Evolutionary conservation across 75 land plant genomes (phyloP).

Genomic region (Pinus taeda): DNA sequence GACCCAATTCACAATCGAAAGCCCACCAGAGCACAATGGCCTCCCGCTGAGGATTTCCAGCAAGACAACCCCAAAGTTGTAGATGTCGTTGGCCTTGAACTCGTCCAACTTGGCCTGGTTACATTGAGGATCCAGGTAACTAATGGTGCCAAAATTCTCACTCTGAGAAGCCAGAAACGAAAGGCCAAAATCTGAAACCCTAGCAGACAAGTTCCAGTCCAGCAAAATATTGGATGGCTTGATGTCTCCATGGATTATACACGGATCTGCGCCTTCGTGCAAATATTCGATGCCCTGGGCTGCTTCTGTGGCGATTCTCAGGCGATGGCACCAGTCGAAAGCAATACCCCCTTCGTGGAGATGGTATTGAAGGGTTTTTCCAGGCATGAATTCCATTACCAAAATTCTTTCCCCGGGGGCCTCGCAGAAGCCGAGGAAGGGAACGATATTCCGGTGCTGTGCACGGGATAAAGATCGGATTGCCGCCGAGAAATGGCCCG

Average conservation of each 20-base stretch:
- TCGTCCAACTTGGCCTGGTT: constrained; percentile 16
- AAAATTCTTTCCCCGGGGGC: constrained; percentile 51
- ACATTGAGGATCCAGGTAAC: constrained; percentile 25
- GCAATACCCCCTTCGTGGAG: constrained; percentile 30
- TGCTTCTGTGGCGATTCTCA: constrained; percentile 34
- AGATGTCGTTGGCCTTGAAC: constrained; percentile 50
- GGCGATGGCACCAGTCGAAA: constrained; percentile 36
- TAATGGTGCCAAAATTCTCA: constrained; percentile 23
- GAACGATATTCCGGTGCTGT: constrained; percentile 43
- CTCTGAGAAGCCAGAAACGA: constrained; percentile 21
- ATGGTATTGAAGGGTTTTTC: constrained; percentile 33
- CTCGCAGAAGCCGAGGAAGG: constrained; percentile 46
- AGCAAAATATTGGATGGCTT: constrained; percentile 66
- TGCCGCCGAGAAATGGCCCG: constrained; percentile 22
- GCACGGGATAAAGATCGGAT: constrained; percentile 36
- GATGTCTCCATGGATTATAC: constrained; percentile 47
- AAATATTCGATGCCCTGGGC: constrained; percentile 59
- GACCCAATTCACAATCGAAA: constrained; percentile 50
- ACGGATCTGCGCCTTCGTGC: constrained; percentile 33
- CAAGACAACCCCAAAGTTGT: constrained; percentile 59
- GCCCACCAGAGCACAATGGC: constrained; percentile 13
- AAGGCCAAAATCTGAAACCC: constrained; percentile 50
- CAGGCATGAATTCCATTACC: constrained; percentile 23
- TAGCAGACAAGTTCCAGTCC: constrained; percentile 32
- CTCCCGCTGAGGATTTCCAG: constrained; percentile 64